Evolutionary conservation across 2,329 filamentous ascomycete genomes (phyloP), one percentile per base, ranked within the genome.

Genomic region (Penicillium concentricum): DNA sequence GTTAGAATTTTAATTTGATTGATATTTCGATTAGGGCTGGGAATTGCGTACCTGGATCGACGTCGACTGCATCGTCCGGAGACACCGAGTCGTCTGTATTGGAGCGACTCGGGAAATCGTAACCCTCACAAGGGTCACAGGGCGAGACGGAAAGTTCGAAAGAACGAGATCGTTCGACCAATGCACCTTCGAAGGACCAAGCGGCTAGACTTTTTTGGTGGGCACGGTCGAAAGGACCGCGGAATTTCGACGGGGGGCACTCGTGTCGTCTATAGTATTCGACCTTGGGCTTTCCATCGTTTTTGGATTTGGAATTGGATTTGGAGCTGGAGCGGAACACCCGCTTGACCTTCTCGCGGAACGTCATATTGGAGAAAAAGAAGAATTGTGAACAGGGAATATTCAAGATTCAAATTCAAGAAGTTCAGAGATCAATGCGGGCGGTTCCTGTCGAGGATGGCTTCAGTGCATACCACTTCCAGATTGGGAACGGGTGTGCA

Each of bases 251-350:
- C 16, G 70, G 74, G 1, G 79, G 79, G 18, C 79, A 71, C 63
- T 81, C 78, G 62, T 75, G 65, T 20, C 76, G 76, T 55, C 75
- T 75, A 67, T 80, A 81, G 61, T 81, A 77, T 70, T 79, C 74
- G 56, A 80, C 72, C 57, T 78, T 76, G 43, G 43, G 43, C 28
- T 45, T 66, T 39, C 51, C 48, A 48, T 45, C 43, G 49, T 56
- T 61, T 51, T 64, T 58, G 16, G 64, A 64, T 34, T 34, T 28
- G 16, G 64, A 64, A 30, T 34, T 28, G 26, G 26, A 28, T 9
- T 45, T 46, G 15, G 44, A 34, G 15, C 63, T 56, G 54, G 72
- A 67, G 56, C 67, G 69, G 60, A 77, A 72, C 32, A 74, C 73
- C 57, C 66, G 66, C 57, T 65, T 69, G 58, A 77, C 67, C 56